Percentiles rank a stretch among this genome's conserved stretches.
Conservation (phyloP, 257 asterid species). For the Parsonsia alboflavescens region DNA sequence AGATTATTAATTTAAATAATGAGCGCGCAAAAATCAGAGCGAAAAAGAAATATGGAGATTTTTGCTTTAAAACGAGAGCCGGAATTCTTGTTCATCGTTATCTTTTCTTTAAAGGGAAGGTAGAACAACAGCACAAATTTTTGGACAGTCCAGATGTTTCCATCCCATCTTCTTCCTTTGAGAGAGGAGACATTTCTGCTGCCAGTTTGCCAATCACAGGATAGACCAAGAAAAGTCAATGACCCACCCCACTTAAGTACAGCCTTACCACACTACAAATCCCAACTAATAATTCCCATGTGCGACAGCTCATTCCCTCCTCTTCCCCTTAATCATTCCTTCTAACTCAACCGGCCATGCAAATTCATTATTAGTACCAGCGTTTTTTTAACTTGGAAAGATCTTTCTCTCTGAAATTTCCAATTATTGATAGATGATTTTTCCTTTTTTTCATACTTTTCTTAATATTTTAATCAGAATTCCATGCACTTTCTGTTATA, state of each 20-base stretch:
- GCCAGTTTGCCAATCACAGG: conserved; percentile 6
- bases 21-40: too few relatives aligned
- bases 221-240: conserved; percentile 11
- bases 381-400: not conserved
- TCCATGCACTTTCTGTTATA: conserved; percentile 16
- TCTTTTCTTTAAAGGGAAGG: not conserved
- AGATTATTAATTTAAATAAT: too few relatives aligned
- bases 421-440: conserved; percentile 5
- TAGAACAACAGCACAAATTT: not conserved
- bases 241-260: not conserved
- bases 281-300: conserved; percentile 14
- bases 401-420: not conserved
- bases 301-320: conserved; percentile 15
- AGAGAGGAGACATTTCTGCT: not conserved
- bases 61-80: too few relatives aligned
- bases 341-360: not conserved
- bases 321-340: not conserved
- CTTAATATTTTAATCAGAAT: not conserved
- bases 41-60: too few relatives aligned
- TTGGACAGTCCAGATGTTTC: not conserved
- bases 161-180: not conserved
- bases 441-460: not conserved
- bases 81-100: too few relatives aligned
- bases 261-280: not conserved
- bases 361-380: not conserved